Percentiles rank a stretch among this genome's conserved stretches.
Evolutionary conservation across 805 yeast species (phyloP).

Genomic region (Teunomyces stri): DNA sequence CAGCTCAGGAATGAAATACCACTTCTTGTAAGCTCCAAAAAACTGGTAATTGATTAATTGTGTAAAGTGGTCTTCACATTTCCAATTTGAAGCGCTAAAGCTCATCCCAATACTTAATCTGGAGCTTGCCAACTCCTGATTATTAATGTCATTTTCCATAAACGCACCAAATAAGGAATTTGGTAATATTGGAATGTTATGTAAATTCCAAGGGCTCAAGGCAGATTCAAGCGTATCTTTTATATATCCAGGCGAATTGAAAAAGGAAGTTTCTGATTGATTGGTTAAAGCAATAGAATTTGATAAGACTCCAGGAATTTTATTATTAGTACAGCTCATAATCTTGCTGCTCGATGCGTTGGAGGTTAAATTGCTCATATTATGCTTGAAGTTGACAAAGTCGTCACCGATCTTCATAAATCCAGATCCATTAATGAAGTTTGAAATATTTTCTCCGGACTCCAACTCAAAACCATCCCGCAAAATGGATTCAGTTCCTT

Average conservation of each 20-base stretch:
- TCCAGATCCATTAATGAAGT: slow-evolving; percentile 38
- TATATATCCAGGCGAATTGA: slow-evolving; percentile 20
- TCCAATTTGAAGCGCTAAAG: slow-evolving; percentile 56
- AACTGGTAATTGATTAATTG: slow-evolving; percentile 53
- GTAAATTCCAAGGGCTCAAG: slow-evolving; percentile 55
- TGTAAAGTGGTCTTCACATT: slow-evolving; percentile 58
- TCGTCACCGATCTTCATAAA: slow-evolving; percentile 29
- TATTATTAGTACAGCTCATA: slow-evolving; percentile 3
- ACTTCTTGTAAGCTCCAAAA: slow-evolving; percentile 51
- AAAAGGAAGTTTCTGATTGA: slow-evolving; percentile 13
- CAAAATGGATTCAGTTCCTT: slow-evolving; percentile 4
- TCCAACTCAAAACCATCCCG: slow-evolving; percentile 28
- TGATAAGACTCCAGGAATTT: not conserved
- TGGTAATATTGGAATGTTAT: slow-evolving; percentile 50
- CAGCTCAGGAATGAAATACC: slow-evolving; percentile 64
- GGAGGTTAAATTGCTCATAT: slow-evolving; percentile 17
- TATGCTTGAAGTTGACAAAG: slow-evolving; percentile 22
- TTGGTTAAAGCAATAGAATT: not conserved
- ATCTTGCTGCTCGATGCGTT: slow-evolving; percentile 12
- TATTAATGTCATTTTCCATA: slow-evolving; percentile 42
- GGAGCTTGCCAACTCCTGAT: slow-evolving; percentile 43
- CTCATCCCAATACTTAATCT: slow-evolving; percentile 52
- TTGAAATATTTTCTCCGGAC: slow-evolving; percentile 22
- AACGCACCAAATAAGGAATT: slow-evolving; percentile 46
- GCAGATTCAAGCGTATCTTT: slow-evolving; percentile 18